A percentile compares a stretch with the other conserved stretches of the same genome.
Conservation (phyloP, 2,329 filamentous ascomycete species). For the Penicillium sp. region DNA sequence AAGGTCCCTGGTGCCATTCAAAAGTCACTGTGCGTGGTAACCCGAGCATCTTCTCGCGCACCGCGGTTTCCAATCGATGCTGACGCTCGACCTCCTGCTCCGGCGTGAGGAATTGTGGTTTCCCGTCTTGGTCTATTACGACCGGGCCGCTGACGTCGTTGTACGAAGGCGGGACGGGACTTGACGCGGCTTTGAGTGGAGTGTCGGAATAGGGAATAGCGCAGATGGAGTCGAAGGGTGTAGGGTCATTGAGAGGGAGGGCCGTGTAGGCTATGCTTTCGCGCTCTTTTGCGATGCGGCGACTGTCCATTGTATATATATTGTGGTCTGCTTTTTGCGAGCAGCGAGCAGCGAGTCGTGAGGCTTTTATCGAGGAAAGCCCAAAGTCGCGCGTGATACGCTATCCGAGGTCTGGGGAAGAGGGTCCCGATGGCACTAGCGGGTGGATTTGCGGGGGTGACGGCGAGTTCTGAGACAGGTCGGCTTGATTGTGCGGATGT, state of each 20-base stretch:
- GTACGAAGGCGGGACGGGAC: conserved; percentile 19
- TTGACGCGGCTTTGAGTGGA: neutral
- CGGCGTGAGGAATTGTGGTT: conserved; percentile 27
- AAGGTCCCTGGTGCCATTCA: conserved; percentile 4
- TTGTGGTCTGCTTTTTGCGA: no score
- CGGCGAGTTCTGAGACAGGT: neutral
- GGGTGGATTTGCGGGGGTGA: conserved; percentile 1
- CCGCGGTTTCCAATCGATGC: conserved; percentile 18
- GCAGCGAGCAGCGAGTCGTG: no score
- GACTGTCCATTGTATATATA: neutral
- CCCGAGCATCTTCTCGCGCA: conserved; percentile 29
- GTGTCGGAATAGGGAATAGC: neutral
- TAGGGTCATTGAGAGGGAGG: neutral
- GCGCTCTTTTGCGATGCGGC: neutral
- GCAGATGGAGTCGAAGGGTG: neutral
- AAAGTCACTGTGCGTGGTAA: conserved; percentile 24
- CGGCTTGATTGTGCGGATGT: neutral
- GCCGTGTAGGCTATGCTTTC: neutral
- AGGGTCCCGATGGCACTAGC: conserved; percentile 1
- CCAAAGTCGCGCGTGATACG: neutral
- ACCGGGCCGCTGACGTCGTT: conserved; percentile 31
- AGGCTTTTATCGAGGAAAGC: neutral
- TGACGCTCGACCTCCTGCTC: conserved; percentile 27
- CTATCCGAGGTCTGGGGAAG: neutral
- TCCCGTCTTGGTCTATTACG: conserved; percentile 25